Evolutionary conservation across 805 yeast species (phyloP), one percentile per base, ranked within the genome.

Genomic region (Ogataea paradorogensis): DNA sequence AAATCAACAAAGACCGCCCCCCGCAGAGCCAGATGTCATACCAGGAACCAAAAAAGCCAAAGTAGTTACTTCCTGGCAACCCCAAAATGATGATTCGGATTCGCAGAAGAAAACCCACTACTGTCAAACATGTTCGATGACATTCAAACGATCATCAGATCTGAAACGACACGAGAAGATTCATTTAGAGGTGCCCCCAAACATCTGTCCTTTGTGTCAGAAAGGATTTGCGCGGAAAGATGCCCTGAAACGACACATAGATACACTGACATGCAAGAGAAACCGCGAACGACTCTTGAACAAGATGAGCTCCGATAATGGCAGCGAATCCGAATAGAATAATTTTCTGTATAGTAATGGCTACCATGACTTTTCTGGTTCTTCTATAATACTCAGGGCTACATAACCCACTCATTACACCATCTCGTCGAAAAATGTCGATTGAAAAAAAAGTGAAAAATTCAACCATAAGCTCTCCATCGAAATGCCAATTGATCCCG

Each of bases 401-500:
- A 13, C 45, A 23, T 41, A 45, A 40, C 46, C 42, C 9, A n/a
- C 13, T 7, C 23, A 18, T 5, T 5, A 18, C 20, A 5, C 28
- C 40, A 14, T 7, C 16, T 36, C 47, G 47, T 44, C 42, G 47
- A 40, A 41, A 44, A 40, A 36, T 27, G 38, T 34, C 35, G 42
- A 32, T 34, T 33, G 34, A 33, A 38, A 32, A 43, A 43, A 44
- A 39, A 27, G n/a, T 40, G 43, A 40, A 46, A 46, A 46, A 43
- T 40, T 46, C 33, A 27, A 32, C 27, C 16, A 26, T 24, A 13
- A 27, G 27, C 26, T 30, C 22, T 21, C 13, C 18, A 28, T 16
- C 27, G 52, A 38, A 42, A 84, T 84, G 95, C 90, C 90, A 69
- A 75, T 84, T 67, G 96, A 89, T 72, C 95, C 90, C 74, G 96